phyloP scores from a whole-genome alignment of 129 eudicot genomes.

The Calendula officinalis region DNA sequence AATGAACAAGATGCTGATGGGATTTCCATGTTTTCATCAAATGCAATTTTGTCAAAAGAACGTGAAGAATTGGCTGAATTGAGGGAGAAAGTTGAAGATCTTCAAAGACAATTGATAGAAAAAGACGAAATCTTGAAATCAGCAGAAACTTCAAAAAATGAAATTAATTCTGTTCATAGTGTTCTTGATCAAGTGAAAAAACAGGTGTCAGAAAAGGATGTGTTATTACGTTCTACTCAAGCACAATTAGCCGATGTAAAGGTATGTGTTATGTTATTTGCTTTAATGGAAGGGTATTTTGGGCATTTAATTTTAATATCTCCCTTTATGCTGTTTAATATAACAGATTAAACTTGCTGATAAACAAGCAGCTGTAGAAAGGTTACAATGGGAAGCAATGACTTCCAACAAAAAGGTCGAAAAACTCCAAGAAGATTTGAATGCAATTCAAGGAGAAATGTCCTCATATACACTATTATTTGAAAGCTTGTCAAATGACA shows the following conservation, averaged over 20 bases:
- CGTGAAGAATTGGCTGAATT: constrained; percentile 70
- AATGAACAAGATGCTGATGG: constrained; percentile 45
- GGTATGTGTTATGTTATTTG: constrained; percentile 38
- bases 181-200: constrained; percentile 58
- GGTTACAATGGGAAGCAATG: constrained; percentile 89
- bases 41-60: constrained; percentile 50
- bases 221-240: constrained; percentile 58
- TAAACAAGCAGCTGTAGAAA: constrained; percentile 94
- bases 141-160: constrained; percentile 52
- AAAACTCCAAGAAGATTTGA: constrained; percentile 75
- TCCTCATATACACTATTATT: constrained; percentile 59
- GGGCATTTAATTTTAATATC: background rate
- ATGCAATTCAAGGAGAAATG: constrained; percentile 63
- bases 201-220: constrained; percentile 62
- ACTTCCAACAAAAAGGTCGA: constrained; percentile 73
- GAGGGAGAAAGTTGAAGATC: constrained; percentile 72
- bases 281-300: background rate
- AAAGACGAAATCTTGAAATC: constrained; percentile 83
- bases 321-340: constrained; percentile 10
- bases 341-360: constrained; percentile 88
- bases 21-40: constrained; percentile 49
- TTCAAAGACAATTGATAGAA: constrained; percentile 60
- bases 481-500: constrained; percentile 64
- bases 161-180: constrained; percentile 44
- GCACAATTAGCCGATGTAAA: constrained; percentile 80